A percentile compares a stretch with the other conserved stretches of the same genome.
Conservation (phyloP, 306 rosid species). For the Acmispon strigosus region DNA sequence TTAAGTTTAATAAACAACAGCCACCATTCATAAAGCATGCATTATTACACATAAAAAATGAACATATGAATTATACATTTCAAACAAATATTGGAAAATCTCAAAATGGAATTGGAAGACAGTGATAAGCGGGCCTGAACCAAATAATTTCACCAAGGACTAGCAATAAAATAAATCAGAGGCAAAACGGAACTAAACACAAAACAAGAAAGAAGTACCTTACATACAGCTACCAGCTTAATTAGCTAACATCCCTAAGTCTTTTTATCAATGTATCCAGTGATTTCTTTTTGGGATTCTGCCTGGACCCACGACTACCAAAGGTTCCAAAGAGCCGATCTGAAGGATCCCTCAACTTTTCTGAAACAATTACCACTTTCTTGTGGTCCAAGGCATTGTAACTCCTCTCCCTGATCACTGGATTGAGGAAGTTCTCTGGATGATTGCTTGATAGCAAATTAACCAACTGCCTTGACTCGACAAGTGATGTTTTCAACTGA, state of each 20-base stretch:
- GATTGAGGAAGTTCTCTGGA: slow-evolving; percentile 86
- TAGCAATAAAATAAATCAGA: slow-evolving; percentile 37
- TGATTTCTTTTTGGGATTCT: slow-evolving; percentile 93
- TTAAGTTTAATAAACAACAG: neutral
- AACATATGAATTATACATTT: slow-evolving; percentile 33
- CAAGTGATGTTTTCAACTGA: slow-evolving; percentile 65
- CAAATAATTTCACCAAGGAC: slow-evolving; percentile 44
- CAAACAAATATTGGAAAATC: slow-evolving; percentile 35
- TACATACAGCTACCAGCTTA: slow-evolving; percentile 37
- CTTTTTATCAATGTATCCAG: slow-evolving; percentile 75
- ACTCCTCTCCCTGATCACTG: slow-evolving; percentile 95
- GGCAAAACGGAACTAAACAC: slow-evolving; percentile 24
- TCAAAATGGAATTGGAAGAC: slow-evolving; percentile 25
- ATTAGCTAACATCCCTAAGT: slow-evolving; percentile 84
- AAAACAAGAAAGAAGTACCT: slow-evolving; percentile 28
- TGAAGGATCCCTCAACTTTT: slow-evolving; percentile 82
- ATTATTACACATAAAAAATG: neutral
- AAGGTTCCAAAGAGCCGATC: slow-evolving; percentile 92
- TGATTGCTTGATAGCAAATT: slow-evolving; percentile 83
- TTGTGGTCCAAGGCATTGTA: slow-evolving; percentile 73
- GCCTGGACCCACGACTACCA: slow-evolving; percentile 78
- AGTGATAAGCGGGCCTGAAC: slow-evolving; percentile 22
- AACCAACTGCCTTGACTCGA: slow-evolving; percentile 72
- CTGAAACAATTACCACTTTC: slow-evolving; percentile 76
- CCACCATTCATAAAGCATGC: neutral